A percentile compares a stretch with the other conserved stretches of the same genome.
phyloP scores from a whole-genome alignment of 179 eudicot genomes.

The Pouteria campechiana region DNA sequence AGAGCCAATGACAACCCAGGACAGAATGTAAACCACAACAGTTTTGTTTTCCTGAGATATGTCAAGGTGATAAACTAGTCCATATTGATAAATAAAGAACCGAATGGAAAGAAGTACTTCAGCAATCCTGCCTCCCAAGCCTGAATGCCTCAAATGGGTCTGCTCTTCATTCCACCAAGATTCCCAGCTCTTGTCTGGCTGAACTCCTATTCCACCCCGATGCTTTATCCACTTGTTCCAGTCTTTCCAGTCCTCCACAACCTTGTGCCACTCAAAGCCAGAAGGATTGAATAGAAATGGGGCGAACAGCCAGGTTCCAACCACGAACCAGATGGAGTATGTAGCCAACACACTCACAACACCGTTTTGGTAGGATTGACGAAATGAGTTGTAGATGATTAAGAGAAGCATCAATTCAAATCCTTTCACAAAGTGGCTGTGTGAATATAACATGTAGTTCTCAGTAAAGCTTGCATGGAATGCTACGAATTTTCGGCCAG shows the following conservation, averaged over 20 bases:
- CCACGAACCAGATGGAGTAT: conserved; percentile 90
- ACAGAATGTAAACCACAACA: conserved; percentile 69
- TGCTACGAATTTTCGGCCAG: conserved; percentile 89
- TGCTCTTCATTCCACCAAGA: conserved; percentile 99
- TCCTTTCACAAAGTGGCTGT: conserved; percentile 92
- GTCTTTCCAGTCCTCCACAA: conserved; percentile 88
- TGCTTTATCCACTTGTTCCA: conserved; percentile 95
- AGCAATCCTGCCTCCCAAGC: conserved; percentile 46
- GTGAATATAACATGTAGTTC: conserved; percentile 78
- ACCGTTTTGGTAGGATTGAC: conserved; percentile 57
- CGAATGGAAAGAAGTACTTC: conserved; percentile 64
- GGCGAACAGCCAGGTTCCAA: conserved; percentile 88
- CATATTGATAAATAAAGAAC: conserved; percentile 91
- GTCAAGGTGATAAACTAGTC: conserved; percentile 92
- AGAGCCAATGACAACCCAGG: conserved; percentile 74
- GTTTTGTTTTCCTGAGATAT: conserved; percentile 65
- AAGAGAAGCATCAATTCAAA: conserved; percentile 72
- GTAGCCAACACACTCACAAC: conserved; percentile 66
- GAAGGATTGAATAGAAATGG: conserved; percentile 94
- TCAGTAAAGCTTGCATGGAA: conserved; percentile 81
- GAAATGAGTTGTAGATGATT: conserved; percentile 60
- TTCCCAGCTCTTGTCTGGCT: conserved; percentile 94
- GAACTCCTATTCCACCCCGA: conserved; percentile 87
- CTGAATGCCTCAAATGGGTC: conserved; percentile 53
- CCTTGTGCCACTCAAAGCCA: conserved; percentile 84